Evolutionary conservation across 805 yeast species (phyloP), one percentile per base, ranked within the genome.

Genomic region (Naumovozyma castellii): DNA sequence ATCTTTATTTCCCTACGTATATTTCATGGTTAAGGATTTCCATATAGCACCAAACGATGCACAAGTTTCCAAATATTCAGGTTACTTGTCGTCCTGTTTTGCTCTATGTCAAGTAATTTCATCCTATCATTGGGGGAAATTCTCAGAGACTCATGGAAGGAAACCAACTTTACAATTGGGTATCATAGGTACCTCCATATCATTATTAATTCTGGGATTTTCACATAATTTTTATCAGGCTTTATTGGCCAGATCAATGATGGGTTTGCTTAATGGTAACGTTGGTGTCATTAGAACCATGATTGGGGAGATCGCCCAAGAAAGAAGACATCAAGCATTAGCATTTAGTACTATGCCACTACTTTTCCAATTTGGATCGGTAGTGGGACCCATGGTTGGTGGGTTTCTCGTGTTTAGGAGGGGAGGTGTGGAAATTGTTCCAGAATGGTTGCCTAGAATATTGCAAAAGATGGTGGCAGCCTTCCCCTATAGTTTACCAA

Each of bases 311-410:
- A 57, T 75, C 13, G 79, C 80, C 3, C 60, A 59, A 1, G 73
- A 77, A 41, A 64, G 75, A 38, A 62, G 65, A 28, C 83, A 78
- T 51, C 82, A 78, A 53, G 79, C 81, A 8, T 40, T 76, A 6
- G 83, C 83, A 1, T 76, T 78, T 49, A 68, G 78, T 32, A 71
- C 75, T 2, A 64, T 78, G 57, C 84, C 85, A 0, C 55, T 78
- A 29, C 58, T 78, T 12, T 79, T 75, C 71, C 78, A 78, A 50
- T 47, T 76, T 16, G 85, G 84, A 4, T 61, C 73, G 19, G 69
- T 77, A 12, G 50, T 78, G 12, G 85, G 85, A 1, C 83, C 84
- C 1, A 59, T 75, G 53, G 64, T 78, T 25, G 82, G 78, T 19
- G 73, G 74, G 22, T 66, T 60, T 39, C 60, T 77, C 34, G 75